Evolutionary conservation across 768 basidiomycete genomes (phyloP).

Genomic region (Fomitopsis pulvina): DNA sequence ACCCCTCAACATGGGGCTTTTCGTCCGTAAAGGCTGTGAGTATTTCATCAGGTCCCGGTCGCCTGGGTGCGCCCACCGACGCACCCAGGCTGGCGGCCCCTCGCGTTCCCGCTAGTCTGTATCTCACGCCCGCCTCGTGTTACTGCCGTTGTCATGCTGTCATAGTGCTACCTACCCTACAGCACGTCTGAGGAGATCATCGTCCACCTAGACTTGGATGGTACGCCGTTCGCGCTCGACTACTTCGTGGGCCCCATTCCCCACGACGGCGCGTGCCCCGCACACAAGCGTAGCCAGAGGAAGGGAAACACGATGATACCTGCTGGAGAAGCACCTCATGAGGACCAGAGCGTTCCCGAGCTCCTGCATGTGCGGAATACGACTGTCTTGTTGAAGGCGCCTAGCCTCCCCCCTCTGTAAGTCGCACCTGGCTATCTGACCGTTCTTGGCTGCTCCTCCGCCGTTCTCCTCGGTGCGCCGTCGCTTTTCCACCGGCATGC

Average conservation of each 20-base stretch:
- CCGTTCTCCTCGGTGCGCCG: no score
- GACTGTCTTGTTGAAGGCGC: conserved; percentile 39
- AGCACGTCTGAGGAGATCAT: conserved; percentile 49
- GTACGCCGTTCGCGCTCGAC: conserved; percentile 57
- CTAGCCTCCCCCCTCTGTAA: conserved; percentile 53
- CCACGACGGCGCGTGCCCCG: conserved; percentile 62
- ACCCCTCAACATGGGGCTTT: conserved; percentile 43
- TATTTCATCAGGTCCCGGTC: conserved; percentile 9
- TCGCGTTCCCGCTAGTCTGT: neutral
- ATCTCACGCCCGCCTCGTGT: neutral
- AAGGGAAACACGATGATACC: neutral
- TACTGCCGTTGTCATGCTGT: neutral
- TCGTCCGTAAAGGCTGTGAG: conserved; percentile 58
- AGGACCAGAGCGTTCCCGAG: conserved; percentile 9
- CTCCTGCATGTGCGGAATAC: conserved; percentile 41
- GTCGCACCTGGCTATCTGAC: conserved; percentile 16
- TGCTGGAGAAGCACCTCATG: conserved; percentile 5
- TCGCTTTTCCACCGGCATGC: no score
- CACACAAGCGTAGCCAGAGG: neutral
- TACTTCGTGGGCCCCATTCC: conserved; percentile 66
- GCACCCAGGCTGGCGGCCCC: neutral
- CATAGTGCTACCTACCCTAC: conserved; percentile 61
- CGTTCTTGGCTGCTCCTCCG: no score
- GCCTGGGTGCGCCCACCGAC: conserved; percentile 1
- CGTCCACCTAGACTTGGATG: conserved; percentile 42